These are phyloP conservation scores for Ceratocystis harringtonii DNA, from an alignment of 2,329 filamentous ascomycete species.

Conservation along the genomic window DNA sequence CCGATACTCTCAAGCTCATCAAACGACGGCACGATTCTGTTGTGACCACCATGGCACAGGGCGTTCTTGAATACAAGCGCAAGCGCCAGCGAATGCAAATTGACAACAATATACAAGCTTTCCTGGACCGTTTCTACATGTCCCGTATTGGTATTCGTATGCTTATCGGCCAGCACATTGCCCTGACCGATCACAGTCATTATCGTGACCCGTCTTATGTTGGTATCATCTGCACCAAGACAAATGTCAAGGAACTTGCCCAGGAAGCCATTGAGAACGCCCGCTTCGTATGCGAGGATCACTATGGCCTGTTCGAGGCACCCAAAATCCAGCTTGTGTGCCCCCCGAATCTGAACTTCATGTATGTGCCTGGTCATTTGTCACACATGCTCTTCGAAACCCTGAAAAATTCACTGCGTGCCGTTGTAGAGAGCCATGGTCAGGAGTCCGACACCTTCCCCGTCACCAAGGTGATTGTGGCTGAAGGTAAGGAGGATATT, in stretches of 20 bases:
- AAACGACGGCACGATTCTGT: slow-evolving; percentile 94
- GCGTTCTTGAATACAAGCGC: slow-evolving; percentile 95
- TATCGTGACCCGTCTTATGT: slow-evolving; percentile 86
- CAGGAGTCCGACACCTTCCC: slow-evolving; percentile 93
- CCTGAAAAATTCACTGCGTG: slow-evolving; percentile 92
- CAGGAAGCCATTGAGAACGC: slow-evolving; percentile 97
- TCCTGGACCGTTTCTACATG: slow-evolving; percentile 99
- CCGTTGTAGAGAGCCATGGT: slow-evolving; percentile 89
- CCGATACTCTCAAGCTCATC: slow-evolving; percentile 78
- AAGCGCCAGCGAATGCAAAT: slow-evolving; percentile 95
- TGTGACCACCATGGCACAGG: slow-evolving; percentile 94
- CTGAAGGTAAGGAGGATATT: slow-evolving; percentile 95
- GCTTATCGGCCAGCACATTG: slow-evolving; percentile 97
- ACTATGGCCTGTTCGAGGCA: slow-evolving; percentile 93
- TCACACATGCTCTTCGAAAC: slow-evolving; percentile 99
- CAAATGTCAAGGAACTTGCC: slow-evolving; percentile 85
- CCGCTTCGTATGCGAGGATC: slow-evolving; percentile 96
- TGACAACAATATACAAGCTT: slow-evolving; percentile 90
- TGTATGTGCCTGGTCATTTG: slow-evolving; percentile 98
- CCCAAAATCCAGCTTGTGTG: slow-evolving; percentile 95
- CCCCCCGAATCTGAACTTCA: slow-evolving; percentile 87
- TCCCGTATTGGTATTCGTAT: slow-evolving; percentile 97
- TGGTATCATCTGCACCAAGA: slow-evolving; percentile 97
- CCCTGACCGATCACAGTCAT: slow-evolving; percentile 82
- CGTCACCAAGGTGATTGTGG: slow-evolving; percentile 92